These are phyloP conservation scores for Cardamine resedifolia DNA, from an alignment of 345 rosid genomes.

Conservation along the genomic window DNA sequence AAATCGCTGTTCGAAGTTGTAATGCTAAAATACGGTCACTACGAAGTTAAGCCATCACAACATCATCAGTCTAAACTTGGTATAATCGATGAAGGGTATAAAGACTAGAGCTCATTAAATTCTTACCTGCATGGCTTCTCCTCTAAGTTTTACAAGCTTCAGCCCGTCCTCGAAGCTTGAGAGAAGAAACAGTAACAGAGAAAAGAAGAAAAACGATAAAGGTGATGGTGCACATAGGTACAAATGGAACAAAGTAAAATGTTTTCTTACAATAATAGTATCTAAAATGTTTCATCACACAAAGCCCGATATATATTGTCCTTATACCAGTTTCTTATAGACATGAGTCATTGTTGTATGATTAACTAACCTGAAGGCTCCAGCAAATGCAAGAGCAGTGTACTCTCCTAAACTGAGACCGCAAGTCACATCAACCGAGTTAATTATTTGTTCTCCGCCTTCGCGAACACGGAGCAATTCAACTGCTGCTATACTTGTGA, in stretches of 20 bases:
- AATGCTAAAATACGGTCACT: conserved; percentile 16
- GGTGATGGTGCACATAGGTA: background rate
- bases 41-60: background rate
- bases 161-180: conserved; percentile 95
- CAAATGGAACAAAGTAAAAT: background rate
- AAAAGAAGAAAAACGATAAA: conserved; percentile 12
- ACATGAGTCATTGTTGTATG: background rate
- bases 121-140: conserved; percentile 96
- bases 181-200: conserved; percentile 22
- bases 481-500: conserved; percentile 97
- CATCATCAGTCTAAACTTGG: background rate
- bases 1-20: conserved; percentile 1
- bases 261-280: background rate
- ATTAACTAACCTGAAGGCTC: conserved; percentile 75
- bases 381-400: conserved; percentile 94
- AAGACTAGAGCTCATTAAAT: background rate
- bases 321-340: background rate
- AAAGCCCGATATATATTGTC: background rate
- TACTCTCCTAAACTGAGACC: conserved; percentile 99
- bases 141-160: conserved; percentile 89
- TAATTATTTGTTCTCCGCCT: conserved; percentile 83
- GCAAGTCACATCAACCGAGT: conserved; percentile 90
- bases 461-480: conserved; percentile 84
- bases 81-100: background rate
- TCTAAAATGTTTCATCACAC: background rate